Conservation (phyloP, 805 yeast species). For the Brettanomyces sp. region DNA sequence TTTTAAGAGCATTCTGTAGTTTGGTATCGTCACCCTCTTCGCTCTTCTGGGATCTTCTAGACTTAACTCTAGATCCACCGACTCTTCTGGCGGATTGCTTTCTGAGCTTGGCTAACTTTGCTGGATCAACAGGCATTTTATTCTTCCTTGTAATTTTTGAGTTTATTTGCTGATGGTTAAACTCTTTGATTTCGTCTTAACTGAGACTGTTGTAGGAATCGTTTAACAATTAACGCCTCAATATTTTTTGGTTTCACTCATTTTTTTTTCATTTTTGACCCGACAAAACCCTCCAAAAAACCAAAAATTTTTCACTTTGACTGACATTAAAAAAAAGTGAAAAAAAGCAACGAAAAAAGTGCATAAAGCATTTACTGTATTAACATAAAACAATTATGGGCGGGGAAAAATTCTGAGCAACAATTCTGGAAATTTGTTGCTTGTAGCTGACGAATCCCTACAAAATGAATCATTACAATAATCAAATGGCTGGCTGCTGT, state of each 20-base stretch:
- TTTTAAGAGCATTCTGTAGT: conserved; percentile 79
- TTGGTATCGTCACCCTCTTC: conserved; percentile 83
- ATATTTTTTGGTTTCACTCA: background rate
- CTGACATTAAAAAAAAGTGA: background rate
- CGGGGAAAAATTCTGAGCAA: too few relatives aligned
- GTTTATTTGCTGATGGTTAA: background rate
- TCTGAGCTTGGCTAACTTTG: conserved; percentile 86
- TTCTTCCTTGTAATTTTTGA: background rate
- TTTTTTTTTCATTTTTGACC: background rate
- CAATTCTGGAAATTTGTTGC: too few relatives aligned
- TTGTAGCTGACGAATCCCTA: too few relatives aligned
- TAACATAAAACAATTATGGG: too few relatives aligned
- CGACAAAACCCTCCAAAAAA: too few relatives aligned
- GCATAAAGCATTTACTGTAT: too few relatives aligned
- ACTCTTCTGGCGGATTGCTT: conserved; percentile 77
- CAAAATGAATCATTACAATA: too few relatives aligned
- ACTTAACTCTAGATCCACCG: conserved; percentile 84
- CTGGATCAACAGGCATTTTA: conserved; percentile 83
- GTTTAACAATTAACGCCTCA: conserved; percentile 1
- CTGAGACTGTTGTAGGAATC: background rate
- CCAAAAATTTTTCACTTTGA: background rate
- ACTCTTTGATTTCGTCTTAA: too few relatives aligned
- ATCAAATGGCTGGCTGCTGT: too few relatives aligned
- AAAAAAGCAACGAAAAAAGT: too few relatives aligned
- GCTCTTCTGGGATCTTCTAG: conserved; percentile 61